Evolutionary conservation across 1,139 yeast species (phyloP), one percentile per base, ranked within the genome.

Genomic region (Waltiozyma solani): DNA sequence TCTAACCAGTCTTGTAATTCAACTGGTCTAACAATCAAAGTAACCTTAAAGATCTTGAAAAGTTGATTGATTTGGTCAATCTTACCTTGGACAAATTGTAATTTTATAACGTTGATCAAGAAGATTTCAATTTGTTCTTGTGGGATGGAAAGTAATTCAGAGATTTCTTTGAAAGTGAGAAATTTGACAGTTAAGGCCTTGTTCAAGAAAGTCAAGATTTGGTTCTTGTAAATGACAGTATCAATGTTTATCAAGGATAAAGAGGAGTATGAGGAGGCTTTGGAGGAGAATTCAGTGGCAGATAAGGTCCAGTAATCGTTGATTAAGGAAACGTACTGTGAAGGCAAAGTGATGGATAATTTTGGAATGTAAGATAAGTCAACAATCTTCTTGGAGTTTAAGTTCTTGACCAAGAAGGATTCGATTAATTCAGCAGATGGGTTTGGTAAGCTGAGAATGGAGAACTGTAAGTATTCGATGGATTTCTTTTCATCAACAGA

Each of bases 91-190:
- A 52, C 20, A 6, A 47, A 40, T 21, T 45, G 42, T 10, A 42
- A 37, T 40, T 52, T 50, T 36, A 52, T 48, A 24, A 54, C 49
- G 22, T 44, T 43, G 33, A 51, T 40, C 35, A 52, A 39, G 32
- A 46, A 43, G 23, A 37, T 34, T 37, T 52, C 56, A 11, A 52
- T 49, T n/a, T 40, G n/a, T 3, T 37, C 29, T 1, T 32, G 18
- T 9, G 38, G 34, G 24, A 50, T 37, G 11, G 27, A 24, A 9
- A 48, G 35, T 10, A 37, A 30, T 11, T 37, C 19, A 21, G 45
- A 34, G 14, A 52, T 38, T 18, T 39, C 36, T n/a, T 44, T 25
- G 37, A 42, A 52, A 17, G 49, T 33, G 13, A 52, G 23, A 11
- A 42, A 22, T 5, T 32, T 30, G 11, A 41, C 15, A 13, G 40